Base-by-base conservation (phyloP, 2,329 filamentous ascomycete genomes). In the Sarocladiaceae sp. region DNA sequence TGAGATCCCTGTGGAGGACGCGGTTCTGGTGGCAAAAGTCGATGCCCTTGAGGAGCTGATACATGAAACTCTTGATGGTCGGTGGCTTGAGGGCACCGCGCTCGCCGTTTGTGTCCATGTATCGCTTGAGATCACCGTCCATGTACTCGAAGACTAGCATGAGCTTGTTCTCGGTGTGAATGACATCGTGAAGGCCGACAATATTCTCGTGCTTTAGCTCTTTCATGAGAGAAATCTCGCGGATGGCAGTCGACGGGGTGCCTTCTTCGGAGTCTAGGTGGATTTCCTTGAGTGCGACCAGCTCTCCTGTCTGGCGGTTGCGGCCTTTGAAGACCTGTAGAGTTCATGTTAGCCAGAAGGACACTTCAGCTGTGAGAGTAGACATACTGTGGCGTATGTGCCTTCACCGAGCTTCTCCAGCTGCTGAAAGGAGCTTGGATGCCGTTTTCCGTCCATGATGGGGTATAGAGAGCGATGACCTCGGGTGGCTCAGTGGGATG, bases 91-190 rank as follows among this genome's bases (percentile, higher is more conserved):
- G 75, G 40, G 89, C 88, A 49, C 93, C 91, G 43, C 89, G 79
- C 55, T 96, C 88, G 57, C 90, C 89, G 47, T 89, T 78, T 6
- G 83, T 87, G 63, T 98, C 93, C 93, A 98, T 98, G 68, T 96
- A 97, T 61, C 94, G 88, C 73, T 98, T 98, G 10, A 98, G 72
- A 60, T 98, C 93, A 62, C 90, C 89, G 67, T 98, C 93, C 91
- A 98, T 96, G 67, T 83, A 95, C 66, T 98, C 93, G 56, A 98
- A 98, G 9, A 98, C 93, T 32, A 98, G 82, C 93, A 98, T 98
- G 47, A 98, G 81, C 66, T 98, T 98, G 70, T 97, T 98, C 72
- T 98, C 93, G 47, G 93, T 98, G 67, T 98, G 93, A 58, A 98
- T 97, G 46, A 98, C 93, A 74, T 98, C 93, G 75, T 97, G 88